Evolutionary conservation across 2,329 filamentous ascomycete genomes (phyloP).

Genomic region (Xylariales sp.): DNA sequence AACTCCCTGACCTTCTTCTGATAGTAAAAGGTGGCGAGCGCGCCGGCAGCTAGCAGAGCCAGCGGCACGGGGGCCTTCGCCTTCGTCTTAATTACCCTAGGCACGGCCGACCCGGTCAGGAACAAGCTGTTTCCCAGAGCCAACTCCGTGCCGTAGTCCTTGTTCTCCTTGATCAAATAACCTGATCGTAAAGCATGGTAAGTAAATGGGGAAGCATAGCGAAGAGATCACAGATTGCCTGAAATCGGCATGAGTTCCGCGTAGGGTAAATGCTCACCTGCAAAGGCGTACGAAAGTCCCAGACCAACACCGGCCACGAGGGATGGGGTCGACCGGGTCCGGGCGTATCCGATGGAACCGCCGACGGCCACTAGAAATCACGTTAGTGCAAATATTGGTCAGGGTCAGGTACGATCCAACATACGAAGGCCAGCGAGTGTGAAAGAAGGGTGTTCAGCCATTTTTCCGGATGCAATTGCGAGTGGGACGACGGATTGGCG

Average conservation of each 20-base stretch:
- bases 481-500: too few relatives aligned
- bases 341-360: slow-evolving; percentile 25
- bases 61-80: slow-evolving; percentile 31
- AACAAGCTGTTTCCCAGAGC: slow-evolving; percentile 34
- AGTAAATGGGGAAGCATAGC: background rate
- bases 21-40: slow-evolving; percentile 34
- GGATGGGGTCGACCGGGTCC: slow-evolving; percentile 25
- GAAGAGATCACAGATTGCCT: background rate
- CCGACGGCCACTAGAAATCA: slow-evolving; percentile 23
- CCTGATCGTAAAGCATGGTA: too few relatives aligned
- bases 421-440: slow-evolving; percentile 33
- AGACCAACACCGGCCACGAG: slow-evolving; percentile 27
- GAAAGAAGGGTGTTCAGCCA: slow-evolving; percentile 37
- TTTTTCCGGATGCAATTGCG: too few relatives aligned
- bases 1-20: slow-evolving; percentile 37
- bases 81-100: slow-evolving; percentile 32
- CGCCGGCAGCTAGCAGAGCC: slow-evolving; percentile 26
- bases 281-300: slow-evolving; percentile 24
- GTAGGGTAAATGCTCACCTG: too few relatives aligned
- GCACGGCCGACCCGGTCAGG: slow-evolving; percentile 30
- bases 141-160: slow-evolving; percentile 36
- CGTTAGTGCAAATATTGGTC: background rate
- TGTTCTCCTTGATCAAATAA: slow-evolving; percentile 36
- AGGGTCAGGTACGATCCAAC: slow-evolving; percentile 8
- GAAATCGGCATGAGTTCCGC: background rate